Evolutionary conservation across 164 flowering plant genomes (phyloP).

Genomic region (Annona cherimola): DNA sequence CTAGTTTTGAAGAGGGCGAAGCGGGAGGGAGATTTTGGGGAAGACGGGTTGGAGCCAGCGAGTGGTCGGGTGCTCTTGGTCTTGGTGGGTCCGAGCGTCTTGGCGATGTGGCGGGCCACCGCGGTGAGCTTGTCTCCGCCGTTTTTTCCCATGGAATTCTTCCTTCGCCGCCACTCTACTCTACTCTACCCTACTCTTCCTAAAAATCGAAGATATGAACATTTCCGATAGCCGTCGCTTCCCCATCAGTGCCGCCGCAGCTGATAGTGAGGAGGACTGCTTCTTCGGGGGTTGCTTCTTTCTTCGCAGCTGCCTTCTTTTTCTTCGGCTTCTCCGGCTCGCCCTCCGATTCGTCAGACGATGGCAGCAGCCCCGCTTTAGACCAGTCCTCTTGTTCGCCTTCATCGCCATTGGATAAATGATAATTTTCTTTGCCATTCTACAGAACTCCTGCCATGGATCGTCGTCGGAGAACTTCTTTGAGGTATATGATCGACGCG

Average conservation of each 20-base stretch:
- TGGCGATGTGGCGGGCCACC: no score
- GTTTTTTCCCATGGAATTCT: no score
- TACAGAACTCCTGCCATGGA: no score
- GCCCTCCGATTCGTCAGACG: constrained; percentile 66
- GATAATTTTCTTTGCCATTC: no score
- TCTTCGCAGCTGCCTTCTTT: constrained; percentile 43
- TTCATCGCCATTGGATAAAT: constrained; percentile 68
- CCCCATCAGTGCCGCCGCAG: constrained; percentile 89
- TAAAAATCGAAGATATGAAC: constrained; percentile 76
- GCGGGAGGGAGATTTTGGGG: constrained; percentile 74
- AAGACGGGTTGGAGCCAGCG: constrained; percentile 44
- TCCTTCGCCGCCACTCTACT: constrained; percentile 26
- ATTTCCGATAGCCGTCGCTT: constrained; percentile 69
- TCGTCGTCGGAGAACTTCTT: no score
- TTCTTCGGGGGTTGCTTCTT: constrained; percentile 38
- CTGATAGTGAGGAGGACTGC: constrained; percentile 46
- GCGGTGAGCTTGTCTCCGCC: no score
- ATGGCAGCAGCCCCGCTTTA: constrained; percentile 29
- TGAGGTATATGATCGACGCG: constrained; percentile 82
- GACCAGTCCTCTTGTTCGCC: constrained; percentile 96
- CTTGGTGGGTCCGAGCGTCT: no score
- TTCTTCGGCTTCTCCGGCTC: constrained; percentile 40
- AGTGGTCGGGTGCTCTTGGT: constrained; percentile 36
- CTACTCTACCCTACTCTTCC: constrained; percentile 48
- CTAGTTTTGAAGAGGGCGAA: constrained; percentile 69